Percentiles rank a stretch among this genome's conserved stretches.
Evolutionary conservation across 176 grass and related monocot genomes (phyloP).

Genomic region (Dactylis glomerata): DNA sequence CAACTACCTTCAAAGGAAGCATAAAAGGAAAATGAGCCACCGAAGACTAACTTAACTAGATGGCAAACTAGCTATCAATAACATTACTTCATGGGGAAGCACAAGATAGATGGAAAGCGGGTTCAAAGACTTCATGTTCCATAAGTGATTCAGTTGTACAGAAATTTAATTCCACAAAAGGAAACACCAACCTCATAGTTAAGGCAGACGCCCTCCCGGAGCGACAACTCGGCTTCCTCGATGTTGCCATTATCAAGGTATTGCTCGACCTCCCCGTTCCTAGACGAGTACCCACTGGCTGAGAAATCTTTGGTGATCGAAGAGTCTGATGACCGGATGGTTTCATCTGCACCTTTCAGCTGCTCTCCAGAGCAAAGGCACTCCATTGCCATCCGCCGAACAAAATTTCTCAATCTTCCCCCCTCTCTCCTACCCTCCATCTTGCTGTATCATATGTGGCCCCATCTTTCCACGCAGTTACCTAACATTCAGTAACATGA

Average conservation of each 20-base stretch:
- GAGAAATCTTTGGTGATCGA: constrained; percentile 53
- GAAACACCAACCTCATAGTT: constrained; percentile 69
- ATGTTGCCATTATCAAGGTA: constrained; percentile 66
- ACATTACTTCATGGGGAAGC: constrained; percentile 24
- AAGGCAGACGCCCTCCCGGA: constrained; percentile 69
- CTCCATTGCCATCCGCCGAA: constrained; percentile 60
- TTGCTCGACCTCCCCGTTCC: constrained; percentile 43
- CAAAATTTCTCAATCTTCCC: constrained; percentile 25
- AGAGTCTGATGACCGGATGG: constrained; percentile 42
- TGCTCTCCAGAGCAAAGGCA: constrained; percentile 95
- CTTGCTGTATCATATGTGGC: constrained; percentile 19
- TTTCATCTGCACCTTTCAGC: constrained; percentile 60
- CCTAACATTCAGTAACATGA: constrained; percentile 29
- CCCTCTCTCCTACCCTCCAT: constrained; percentile 49
- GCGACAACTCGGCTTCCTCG: constrained; percentile 83
- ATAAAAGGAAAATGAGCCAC: neutral
- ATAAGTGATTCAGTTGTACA: constrained; percentile 1
- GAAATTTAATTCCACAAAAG: constrained; percentile 16
- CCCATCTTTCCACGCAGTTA: constrained; percentile 24
- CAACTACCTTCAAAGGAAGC: constrained; percentile 14
- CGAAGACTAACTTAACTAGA: neutral
- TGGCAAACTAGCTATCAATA: neutral
- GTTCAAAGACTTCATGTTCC: constrained; percentile 12
- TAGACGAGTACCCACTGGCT: constrained; percentile 36
- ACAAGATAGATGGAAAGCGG: constrained; percentile 16